Evolutionary conservation across 805 yeast species (phyloP), one percentile per base, ranked within the genome.

Genomic region (Brettanomyces anomalus): DNA sequence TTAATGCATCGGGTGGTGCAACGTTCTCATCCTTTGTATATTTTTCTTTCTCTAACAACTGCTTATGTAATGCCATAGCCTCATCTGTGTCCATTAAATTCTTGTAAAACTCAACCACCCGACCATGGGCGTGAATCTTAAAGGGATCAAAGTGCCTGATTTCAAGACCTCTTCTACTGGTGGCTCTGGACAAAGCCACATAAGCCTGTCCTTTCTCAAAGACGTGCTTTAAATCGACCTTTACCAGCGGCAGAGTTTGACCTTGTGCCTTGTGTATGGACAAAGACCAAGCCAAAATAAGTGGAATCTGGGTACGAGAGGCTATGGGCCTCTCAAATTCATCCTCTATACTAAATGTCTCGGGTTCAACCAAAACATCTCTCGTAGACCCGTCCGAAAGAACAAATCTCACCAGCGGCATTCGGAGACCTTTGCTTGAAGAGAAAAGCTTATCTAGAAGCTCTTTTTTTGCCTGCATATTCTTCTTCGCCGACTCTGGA

Each of bases 201-300:
- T 93, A 93, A 0, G 95, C 94, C 59, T 93, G 98, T 0, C 98
- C 98, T 42, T 77, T 79, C 56, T 89, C 97, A 61, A 90, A 90
- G 1, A 84, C 78, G 43, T 71, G 70, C 32, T 72, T 68, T 47
- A 90, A 69, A 58, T 93, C 95, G 5, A 90, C 95, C 48, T 73
- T 73, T 4, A 85, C 88, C 43, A 75, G 70, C 4, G 81, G 79
- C 36, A 88, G 61, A 0, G 97, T 85, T 61, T 90, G 89, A 1
- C 98, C 98, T 60, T 90, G 98, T 0, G 97, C 80, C 64, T 93
- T 90, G 58, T 93, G 98, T 37, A 93, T 89, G 0, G 97, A 88
- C 36, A 93, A 62, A 0, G 98, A 88, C 97, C 97, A 93, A 0
- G 98, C 95, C n/a, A 89, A 66, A 52, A 90, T 79, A 42, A 93